Conservation (phyloP, 768 basidiomycete genomes). For the Xerocomellus intermedius region DNA sequence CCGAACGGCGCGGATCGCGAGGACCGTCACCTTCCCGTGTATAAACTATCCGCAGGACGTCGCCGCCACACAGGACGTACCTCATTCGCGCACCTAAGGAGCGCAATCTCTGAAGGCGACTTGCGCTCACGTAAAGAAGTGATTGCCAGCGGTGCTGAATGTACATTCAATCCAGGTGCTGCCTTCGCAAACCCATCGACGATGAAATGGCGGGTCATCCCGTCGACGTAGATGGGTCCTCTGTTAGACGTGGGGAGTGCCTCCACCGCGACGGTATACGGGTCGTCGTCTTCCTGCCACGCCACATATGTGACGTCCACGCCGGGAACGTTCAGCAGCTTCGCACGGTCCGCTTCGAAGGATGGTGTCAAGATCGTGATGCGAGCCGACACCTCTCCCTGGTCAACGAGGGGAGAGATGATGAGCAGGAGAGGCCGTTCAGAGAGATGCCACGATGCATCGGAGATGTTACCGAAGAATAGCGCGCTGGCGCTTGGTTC, state of each 20-base stretch:
- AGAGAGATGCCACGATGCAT: conserved; percentile 61
- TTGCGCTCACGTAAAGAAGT: conserved; percentile 72
- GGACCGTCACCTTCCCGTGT: conserved; percentile 64
- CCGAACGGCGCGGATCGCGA: conserved; percentile 68
- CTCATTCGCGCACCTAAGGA: conserved; percentile 80
- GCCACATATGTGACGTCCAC: conserved; percentile 45
- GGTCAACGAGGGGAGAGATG: conserved; percentile 42
- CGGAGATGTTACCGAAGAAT: conserved; percentile 74
- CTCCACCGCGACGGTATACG: conserved; percentile 52
- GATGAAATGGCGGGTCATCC: conserved; percentile 58
- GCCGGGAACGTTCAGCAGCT: conserved; percentile 51
- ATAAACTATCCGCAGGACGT: neutral
- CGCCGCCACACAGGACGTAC: conserved; percentile 35
- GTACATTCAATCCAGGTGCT: conserved; percentile 37
- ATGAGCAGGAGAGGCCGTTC: conserved; percentile 78
- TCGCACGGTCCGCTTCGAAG: conserved; percentile 75
- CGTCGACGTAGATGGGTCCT: conserved; percentile 58
- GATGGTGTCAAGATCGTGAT: conserved; percentile 69
- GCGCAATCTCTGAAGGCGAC: conserved; percentile 62
- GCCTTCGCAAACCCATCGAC: conserved; percentile 58
- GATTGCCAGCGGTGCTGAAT: conserved; percentile 54
- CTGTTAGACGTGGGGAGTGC: conserved; percentile 25
- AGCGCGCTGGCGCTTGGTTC: conserved; percentile 73
- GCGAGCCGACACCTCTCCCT: conserved; percentile 36
- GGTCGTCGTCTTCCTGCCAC: conserved; percentile 69